These are phyloP conservation scores for Phytophthora crassamura DNA, from an alignment of 352 stramenopile genomes.

Conservation along the genomic window DNA sequence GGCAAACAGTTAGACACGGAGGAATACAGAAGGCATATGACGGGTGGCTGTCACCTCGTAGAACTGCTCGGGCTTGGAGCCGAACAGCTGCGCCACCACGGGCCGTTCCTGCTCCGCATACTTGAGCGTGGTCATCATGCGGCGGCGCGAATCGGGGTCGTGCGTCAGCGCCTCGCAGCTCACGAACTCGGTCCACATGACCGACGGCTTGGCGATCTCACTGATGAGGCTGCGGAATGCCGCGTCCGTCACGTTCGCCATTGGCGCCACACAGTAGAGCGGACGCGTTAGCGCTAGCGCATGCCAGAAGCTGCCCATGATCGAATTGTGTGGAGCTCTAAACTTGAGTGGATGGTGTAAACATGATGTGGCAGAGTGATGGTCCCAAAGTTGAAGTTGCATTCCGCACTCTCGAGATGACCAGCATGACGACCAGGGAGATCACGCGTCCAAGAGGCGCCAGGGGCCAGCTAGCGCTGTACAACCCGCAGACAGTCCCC, in stretches of 20 bases:
- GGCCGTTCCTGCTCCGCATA: constrained; percentile 78
- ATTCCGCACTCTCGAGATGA: constrained; percentile 15
- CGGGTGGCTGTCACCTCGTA: constrained; percentile 57
- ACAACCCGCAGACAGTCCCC: constrained; percentile 61
- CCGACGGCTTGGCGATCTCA: constrained; percentile 79
- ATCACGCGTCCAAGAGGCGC: constrained; percentile 53
- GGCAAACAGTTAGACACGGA: background rate
- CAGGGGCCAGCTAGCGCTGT: constrained; percentile 57
- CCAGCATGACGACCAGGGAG: constrained; percentile 29
- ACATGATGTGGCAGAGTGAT: constrained; percentile 39
- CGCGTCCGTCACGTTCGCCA: constrained; percentile 86
- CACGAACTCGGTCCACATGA: constrained; percentile 90
- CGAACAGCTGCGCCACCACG: constrained; percentile 84
- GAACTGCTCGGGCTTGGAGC: constrained; percentile 88
- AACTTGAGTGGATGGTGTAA: constrained; percentile 10
- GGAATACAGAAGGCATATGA: background rate
- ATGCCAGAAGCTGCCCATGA: constrained; percentile 64
- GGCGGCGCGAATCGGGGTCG: constrained; percentile 57
- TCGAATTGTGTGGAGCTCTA: constrained; percentile 16
- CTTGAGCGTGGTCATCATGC: constrained; percentile 83
- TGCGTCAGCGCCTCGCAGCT: constrained; percentile 85
- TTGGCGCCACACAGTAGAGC: constrained; percentile 84
- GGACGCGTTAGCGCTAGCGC: constrained; percentile 61
- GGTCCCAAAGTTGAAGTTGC: constrained; percentile 48
- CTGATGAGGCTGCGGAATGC: constrained; percentile 77